These are phyloP conservation scores for Solanum bulbocastanum DNA, from an alignment of 257 asterid genomes.

Conservation along the genomic window DNA sequence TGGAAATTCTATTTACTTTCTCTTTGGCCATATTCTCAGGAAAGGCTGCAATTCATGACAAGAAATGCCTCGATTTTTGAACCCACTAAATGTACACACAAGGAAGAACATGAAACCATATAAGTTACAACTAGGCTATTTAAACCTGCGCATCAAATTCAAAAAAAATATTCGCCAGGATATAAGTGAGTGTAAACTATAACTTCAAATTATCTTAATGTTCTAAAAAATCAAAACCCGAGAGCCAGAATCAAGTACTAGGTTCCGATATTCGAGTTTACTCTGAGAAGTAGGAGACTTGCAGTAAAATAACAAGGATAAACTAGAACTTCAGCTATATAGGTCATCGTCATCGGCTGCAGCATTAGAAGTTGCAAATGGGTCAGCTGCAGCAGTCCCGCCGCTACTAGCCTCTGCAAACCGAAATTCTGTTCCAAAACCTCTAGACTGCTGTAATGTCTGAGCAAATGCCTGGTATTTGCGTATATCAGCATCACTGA, in stretches of 20 bases:
- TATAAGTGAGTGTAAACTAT: not conserved
- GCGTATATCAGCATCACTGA: conserved; percentile 63
- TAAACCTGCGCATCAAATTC: not conserved
- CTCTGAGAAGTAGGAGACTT: not conserved
- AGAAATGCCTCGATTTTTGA: not conserved
- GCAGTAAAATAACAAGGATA: not conserved
- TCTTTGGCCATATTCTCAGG: not conserved
- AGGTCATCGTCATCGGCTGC: conserved; percentile 53
- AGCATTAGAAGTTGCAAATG: conserved; percentile 37
- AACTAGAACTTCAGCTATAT: conserved; percentile 18
- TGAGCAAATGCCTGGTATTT: conserved; percentile 64
- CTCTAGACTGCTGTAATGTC: conserved; percentile 59
- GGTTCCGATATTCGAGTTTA: not conserved
- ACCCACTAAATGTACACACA: not conserved
- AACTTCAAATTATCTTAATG: not conserved
- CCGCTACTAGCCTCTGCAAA: conserved; percentile 29
- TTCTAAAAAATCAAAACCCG: not conserved
- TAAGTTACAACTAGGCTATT: not conserved
- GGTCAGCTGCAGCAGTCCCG: conserved; percentile 22
- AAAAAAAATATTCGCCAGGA: not conserved
- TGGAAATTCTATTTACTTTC: not conserved
- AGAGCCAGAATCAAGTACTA: not conserved
- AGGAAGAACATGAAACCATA: not conserved
- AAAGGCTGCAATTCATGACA: not conserved
- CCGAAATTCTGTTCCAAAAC: conserved; percentile 57